phyloP scores from a whole-genome alignment of 2,329 filamentous ascomycete species.

The Aspergillus sojae region DNA sequence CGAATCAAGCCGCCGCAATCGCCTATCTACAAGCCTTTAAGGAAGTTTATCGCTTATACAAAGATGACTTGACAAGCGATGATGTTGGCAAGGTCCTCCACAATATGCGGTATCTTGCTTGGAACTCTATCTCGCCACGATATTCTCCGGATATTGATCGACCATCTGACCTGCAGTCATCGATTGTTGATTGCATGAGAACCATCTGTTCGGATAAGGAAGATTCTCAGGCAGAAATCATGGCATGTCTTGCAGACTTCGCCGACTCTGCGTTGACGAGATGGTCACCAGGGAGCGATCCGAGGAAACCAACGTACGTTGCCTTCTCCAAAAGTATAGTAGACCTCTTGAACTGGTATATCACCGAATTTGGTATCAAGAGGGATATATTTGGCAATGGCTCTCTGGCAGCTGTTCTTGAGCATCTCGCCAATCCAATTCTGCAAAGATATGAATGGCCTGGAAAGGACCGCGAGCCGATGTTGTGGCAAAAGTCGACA shows the following conservation, averaged over 20 bases:
- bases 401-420: slow-evolving; percentile 66
- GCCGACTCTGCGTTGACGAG: slow-evolving; percentile 59
- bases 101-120: slow-evolving; percentile 71
- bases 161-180: slow-evolving; percentile 38
- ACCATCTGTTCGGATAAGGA: slow-evolving; percentile 41
- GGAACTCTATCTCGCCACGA: slow-evolving; percentile 61
- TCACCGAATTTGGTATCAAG: slow-evolving; percentile 50
- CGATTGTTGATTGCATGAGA: slow-evolving; percentile 39
- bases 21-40: slow-evolving; percentile 79
- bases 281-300: slow-evolving; percentile 40
- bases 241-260: slow-evolving; percentile 64
- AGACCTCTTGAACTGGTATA: slow-evolving; percentile 59
- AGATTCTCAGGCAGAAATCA: slow-evolving; percentile 38
- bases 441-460: slow-evolving; percentile 78
- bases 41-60: slow-evolving; percentile 77
- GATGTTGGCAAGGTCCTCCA: slow-evolving; percentile 69
- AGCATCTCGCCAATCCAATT: slow-evolving; percentile 70
- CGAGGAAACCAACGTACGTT: slow-evolving; percentile 74
- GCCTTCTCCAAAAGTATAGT: slow-evolving; percentile 86
- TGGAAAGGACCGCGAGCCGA: slow-evolving; percentile 68
- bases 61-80: slow-evolving; percentile 63
- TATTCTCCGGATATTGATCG: slow-evolving; percentile 45
- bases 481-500: slow-evolving; percentile 81
- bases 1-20: slow-evolving; percentile 80
- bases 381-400: slow-evolving; percentile 70